These are phyloP conservation scores for Colletotrichum gloeosporioides DNA, from an alignment of 2,329 filamentous ascomycete genomes.

Conservation along the genomic window DNA sequence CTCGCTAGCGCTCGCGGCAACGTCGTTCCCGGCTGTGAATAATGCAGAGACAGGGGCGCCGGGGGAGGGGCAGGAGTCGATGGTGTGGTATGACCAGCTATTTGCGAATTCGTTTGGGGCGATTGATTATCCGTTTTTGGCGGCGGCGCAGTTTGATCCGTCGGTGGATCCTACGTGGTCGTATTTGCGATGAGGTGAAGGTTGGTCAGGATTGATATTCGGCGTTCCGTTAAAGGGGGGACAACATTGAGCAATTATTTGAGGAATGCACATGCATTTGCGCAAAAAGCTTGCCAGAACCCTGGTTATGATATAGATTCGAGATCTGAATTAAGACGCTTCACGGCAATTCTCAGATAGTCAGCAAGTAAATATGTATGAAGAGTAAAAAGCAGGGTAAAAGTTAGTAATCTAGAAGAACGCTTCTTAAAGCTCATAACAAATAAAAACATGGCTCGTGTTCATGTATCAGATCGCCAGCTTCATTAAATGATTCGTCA, in stretches of 20 bases:
- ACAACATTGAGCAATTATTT: not conserved
- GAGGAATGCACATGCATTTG: too few relatives aligned
- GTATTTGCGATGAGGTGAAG: constrained; percentile 25
- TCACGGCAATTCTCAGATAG: too few relatives aligned
- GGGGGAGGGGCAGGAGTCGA: constrained; percentile 36
- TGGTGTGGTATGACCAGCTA: constrained; percentile 39
- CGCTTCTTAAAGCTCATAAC: too few relatives aligned
- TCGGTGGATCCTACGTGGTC: constrained; percentile 37
- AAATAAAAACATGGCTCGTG: too few relatives aligned
- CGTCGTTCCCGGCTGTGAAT: not conserved
- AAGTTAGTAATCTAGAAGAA: too few relatives aligned
- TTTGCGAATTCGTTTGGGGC: constrained; percentile 38
- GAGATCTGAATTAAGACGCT: too few relatives aligned
- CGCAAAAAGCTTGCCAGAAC: not conserved
- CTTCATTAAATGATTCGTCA: not conserved
- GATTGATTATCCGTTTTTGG: constrained; percentile 37
- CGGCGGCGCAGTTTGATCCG: constrained; percentile 35
- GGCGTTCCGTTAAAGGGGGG: not conserved
- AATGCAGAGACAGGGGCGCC: not conserved
- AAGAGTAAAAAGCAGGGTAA: too few relatives aligned
- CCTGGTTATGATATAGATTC: too few relatives aligned
- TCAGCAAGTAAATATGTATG: too few relatives aligned
- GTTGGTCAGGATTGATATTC: not conserved
- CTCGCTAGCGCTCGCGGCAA: not conserved
- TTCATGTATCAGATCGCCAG: not conserved